A percentile compares a stretch with the other conserved stretches of the same genome.
Evolutionary conservation across 768 basidiomycete species (phyloP).

Genomic region (Astraeus odoratus): DNA sequence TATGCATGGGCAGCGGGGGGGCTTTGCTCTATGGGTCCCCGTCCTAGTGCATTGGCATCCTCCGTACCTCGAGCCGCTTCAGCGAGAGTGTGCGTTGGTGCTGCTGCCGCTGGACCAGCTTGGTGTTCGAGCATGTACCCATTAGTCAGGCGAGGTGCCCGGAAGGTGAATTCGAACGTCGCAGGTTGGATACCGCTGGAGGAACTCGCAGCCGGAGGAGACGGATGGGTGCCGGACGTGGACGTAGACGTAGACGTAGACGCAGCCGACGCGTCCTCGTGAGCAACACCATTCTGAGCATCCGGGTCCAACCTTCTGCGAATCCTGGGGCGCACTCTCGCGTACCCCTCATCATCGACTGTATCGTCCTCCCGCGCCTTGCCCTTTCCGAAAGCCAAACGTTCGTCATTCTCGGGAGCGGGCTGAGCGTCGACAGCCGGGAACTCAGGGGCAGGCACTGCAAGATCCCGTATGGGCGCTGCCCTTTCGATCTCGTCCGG

Average conservation of each 20-base stretch:
- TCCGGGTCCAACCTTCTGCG: slow-evolving; percentile 14
- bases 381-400: slow-evolving; percentile 16
- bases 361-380: slow-evolving; percentile 5
- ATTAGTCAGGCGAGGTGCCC: slow-evolving; percentile 7
- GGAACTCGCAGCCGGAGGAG: background rate
- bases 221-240: too few species aligned
- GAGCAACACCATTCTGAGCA: slow-evolving; percentile 1
- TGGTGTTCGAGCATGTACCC: background rate
- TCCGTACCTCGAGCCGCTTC: background rate
- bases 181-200: background rate
- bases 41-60: slow-evolving; percentile 2
- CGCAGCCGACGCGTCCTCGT: background rate
- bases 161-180: slow-evolving; percentile 11
- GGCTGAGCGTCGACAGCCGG: slow-evolving; percentile 8
- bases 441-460: slow-evolving; percentile 13
- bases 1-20: slow-evolving; percentile 20
- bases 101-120: slow-evolving; percentile 5
- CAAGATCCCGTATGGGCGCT: slow-evolving; percentile 10
- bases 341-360: slow-evolving; percentile 1
- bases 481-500: slow-evolving; percentile 11
- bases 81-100: background rate
- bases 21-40: slow-evolving; percentile 15
- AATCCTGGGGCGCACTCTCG: slow-evolving; percentile 11
- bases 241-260: too few species aligned
- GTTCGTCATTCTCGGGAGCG: background rate